A percentile compares a stretch with the other conserved stretches of the same genome.
Evolutionary conservation across 106 monocot genomes (phyloP).

Genomic region (Acorus calamus): DNA sequence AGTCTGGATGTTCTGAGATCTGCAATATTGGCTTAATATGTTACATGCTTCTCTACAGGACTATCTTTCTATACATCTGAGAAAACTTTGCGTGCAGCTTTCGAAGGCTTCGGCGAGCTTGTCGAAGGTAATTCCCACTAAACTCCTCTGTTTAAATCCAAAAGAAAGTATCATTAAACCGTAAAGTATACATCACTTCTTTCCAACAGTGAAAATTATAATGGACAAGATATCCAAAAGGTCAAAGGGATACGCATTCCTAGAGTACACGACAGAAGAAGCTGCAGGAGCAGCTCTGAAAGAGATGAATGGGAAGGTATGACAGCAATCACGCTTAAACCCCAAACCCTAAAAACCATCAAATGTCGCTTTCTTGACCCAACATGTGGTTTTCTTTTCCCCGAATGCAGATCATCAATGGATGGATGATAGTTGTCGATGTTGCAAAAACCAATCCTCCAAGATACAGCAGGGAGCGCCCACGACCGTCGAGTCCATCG

Average conservation of each 20-base stretch:
- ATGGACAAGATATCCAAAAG: constrained; percentile 99
- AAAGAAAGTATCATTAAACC: too few relatives aligned
- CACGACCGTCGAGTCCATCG: constrained; percentile 6
- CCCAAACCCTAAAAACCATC: too few relatives aligned
- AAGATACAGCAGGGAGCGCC: constrained; percentile 16
- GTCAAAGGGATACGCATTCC: constrained; percentile 92
- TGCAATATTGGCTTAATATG: too few relatives aligned
- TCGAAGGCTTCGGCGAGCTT: constrained; percentile 85
- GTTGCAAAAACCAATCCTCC: constrained; percentile 65
- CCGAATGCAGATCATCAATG: constrained; percentile 76
- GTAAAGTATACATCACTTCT: background rate
- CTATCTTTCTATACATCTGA: constrained; percentile 98
- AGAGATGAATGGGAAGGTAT: constrained; percentile 98
- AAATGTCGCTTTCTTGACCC: too few relatives aligned
- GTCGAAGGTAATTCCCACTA: constrained; percentile 53
- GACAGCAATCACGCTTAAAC: too few relatives aligned
- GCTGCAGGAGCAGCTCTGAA: constrained; percentile 72
- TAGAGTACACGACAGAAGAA: constrained; percentile 90
- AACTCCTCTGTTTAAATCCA: background rate
- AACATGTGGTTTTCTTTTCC: background rate
- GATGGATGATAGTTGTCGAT: constrained; percentile 99
- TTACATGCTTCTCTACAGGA: constrained; percentile 26
- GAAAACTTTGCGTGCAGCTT: constrained; percentile 82
- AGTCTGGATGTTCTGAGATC: too few relatives aligned
- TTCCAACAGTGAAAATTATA: constrained; percentile 70